Evolutionary conservation across 179 eudicot genomes (phyloP).

Genomic region (Vitellaria paradoxa): DNA sequence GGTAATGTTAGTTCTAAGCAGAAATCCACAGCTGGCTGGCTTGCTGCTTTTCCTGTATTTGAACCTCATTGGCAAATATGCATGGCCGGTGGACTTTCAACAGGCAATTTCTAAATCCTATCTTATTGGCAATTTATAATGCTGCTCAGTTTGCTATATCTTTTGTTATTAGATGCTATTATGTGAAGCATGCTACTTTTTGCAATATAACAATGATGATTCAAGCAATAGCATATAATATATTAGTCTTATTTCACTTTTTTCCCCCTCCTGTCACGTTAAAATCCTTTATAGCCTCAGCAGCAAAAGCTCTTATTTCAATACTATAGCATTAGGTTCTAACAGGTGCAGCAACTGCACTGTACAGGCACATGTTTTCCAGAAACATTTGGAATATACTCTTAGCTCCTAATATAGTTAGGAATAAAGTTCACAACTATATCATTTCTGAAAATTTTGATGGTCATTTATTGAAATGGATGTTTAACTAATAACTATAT

Average conservation of each 20-base stretch:
- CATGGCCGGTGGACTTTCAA: conserved; percentile 96
- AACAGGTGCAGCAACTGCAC: not conserved
- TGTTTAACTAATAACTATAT: too few relatives aligned
- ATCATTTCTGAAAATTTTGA: too few relatives aligned
- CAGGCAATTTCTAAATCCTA: conserved; percentile 46
- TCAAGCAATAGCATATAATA: too few relatives aligned
- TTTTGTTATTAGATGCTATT: not conserved
- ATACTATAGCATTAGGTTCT: not conserved
- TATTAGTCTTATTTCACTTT: too few relatives aligned
- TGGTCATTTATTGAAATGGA: too few relatives aligned
- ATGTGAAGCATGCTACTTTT: not conserved
- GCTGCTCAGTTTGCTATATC: conserved; percentile 3
- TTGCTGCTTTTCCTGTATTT: conserved; percentile 96
- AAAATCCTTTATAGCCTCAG: not conserved
- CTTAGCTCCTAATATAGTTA: not conserved
- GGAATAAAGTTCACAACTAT: too few relatives aligned
- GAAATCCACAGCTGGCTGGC: conserved; percentile 98
- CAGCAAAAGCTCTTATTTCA: not conserved
- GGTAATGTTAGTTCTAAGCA: conserved; percentile 88
- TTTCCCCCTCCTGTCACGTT: too few relatives aligned
- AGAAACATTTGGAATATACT: not conserved
- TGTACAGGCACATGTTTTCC: too few relatives aligned
- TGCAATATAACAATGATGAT: too few relatives aligned
- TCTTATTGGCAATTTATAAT: not conserved
- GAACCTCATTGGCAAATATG: conserved; percentile 99